Evolutionary conservation across 2,329 filamentous ascomycete species (phyloP).

Genomic region (Ophiocordyceps camponoti-leonardi): DNA sequence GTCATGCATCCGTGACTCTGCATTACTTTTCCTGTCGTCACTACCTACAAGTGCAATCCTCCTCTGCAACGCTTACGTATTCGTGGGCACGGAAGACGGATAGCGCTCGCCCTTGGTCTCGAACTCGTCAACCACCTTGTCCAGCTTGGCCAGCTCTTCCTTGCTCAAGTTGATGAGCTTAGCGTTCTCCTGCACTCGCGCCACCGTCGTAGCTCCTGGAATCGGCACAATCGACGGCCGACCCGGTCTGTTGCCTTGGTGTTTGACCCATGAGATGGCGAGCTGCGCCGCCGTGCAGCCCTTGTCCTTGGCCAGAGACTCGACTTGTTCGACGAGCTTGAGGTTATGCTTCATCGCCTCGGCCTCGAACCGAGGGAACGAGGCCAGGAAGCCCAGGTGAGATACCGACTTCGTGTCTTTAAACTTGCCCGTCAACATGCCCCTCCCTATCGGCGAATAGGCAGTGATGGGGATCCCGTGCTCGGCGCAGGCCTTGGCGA

Average conservation of each 20-base stretch:
- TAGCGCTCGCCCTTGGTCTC: conserved; percentile 32
- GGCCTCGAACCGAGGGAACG: conserved; percentile 39
- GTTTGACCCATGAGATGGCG: conserved; percentile 44
- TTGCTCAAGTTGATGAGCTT: conserved; percentile 29
- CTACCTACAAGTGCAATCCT: not conserved
- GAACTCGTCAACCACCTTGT: conserved; percentile 29
- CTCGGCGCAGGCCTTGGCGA: conserved; percentile 39
- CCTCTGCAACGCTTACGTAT: not conserved
- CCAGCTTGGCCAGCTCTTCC: conserved; percentile 32
- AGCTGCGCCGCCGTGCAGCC: conserved; percentile 44
- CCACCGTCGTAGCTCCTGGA: conserved; percentile 41
- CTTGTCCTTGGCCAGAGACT: conserved; percentile 40
- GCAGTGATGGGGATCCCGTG: conserved; percentile 52
- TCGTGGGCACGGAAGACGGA: conserved; percentile 7
- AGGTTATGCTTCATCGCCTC: conserved; percentile 48
- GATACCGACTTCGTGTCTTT: conserved; percentile 36
- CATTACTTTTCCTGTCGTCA: too few relatives aligned
- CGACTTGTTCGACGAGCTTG: conserved; percentile 37
- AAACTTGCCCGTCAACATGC: conserved; percentile 34
- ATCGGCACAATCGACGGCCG: conserved; percentile 47
- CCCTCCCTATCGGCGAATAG: conserved; percentile 26
- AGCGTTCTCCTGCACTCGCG: conserved; percentile 43
- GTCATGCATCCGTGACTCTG: too few relatives aligned
- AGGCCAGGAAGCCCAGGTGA: conserved; percentile 26
- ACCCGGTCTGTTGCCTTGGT: conserved; percentile 30